phyloP scores from a whole-genome alignment of 2,329 filamentous ascomycete species.

The Ophiostoma perfectum region DNA sequence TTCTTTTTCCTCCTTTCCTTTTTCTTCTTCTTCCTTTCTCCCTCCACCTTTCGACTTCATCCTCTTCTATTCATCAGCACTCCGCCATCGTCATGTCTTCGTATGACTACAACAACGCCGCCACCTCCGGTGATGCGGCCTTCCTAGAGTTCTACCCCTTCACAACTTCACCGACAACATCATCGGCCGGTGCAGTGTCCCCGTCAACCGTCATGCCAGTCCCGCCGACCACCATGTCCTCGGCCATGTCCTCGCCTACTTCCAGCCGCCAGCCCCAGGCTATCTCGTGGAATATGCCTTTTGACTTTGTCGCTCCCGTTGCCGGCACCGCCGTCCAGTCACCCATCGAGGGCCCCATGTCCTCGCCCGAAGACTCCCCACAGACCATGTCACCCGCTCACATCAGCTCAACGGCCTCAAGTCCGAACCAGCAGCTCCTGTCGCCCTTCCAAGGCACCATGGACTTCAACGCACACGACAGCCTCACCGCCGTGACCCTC shows the following conservation, averaged over 20 bases:
- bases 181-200: constrained; percentile 29
- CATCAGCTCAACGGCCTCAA: constrained; percentile 47
- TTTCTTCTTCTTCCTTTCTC: constrained; percentile 1
- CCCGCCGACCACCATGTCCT: constrained; percentile 36
- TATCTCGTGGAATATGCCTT: constrained; percentile 46
- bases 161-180: constrained; percentile 32
- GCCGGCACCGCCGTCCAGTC: constrained; percentile 33
- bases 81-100: constrained; percentile 22
- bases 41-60: background rate
- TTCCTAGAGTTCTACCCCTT: constrained; percentile 52
- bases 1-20: background rate
- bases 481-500: constrained; percentile 58
- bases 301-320: constrained; percentile 42
- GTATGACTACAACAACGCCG: constrained; percentile 27
- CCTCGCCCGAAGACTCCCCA: constrained; percentile 49
- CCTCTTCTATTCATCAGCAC: constrained; percentile 7
- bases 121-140: constrained; percentile 50
- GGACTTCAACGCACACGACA: constrained; percentile 44
- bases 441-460: constrained; percentile 50
- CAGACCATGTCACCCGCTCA: constrained; percentile 42
- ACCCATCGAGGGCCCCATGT: constrained; percentile 41
- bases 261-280: constrained; percentile 32
- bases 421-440: constrained; percentile 50
- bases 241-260: constrained; percentile 35
- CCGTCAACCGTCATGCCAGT: constrained; percentile 35